phyloP scores from a whole-genome alignment of 2,329 filamentous ascomycete species.

The Grosmannia clavigera region DNA sequence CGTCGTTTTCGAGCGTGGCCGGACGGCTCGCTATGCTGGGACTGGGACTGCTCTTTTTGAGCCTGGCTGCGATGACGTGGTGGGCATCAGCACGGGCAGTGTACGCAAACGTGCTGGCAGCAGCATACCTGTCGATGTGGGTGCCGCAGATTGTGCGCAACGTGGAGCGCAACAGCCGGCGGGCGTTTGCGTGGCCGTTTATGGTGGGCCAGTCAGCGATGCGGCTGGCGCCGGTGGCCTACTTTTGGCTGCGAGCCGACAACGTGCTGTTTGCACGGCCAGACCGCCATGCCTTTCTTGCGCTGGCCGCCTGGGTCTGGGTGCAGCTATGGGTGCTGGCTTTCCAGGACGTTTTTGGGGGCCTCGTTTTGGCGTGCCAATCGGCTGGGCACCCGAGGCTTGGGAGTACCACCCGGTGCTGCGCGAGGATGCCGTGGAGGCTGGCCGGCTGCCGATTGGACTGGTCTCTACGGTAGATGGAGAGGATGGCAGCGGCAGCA shows the following conservation, averaged over 20 bases:
- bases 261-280: slow-evolving; percentile 72
- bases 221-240: slow-evolving; percentile 67
- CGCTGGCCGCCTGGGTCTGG: slow-evolving; percentile 72
- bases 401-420: slow-evolving; percentile 95
- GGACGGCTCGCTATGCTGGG: slow-evolving; percentile 44
- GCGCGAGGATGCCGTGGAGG: slow-evolving; percentile 68
- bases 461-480: slow-evolving; percentile 22
- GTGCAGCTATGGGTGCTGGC: slow-evolving; percentile 67
- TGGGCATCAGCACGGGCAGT: slow-evolving; percentile 38
- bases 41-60: slow-evolving; percentile 43
- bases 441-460: slow-evolving; percentile 69
- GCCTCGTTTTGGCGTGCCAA: slow-evolving; percentile 72
- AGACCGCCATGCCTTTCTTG: slow-evolving; percentile 51
- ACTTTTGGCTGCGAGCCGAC: slow-evolving; percentile 66
- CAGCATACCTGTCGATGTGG: slow-evolving; percentile 84
- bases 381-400: slow-evolving; percentile 55
- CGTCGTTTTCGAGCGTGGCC: slow-evolving; percentile 41
- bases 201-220: slow-evolving; percentile 72
- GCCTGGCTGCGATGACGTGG: slow-evolving; percentile 49
- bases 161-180: slow-evolving; percentile 77
- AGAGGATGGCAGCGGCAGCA: slow-evolving; percentile 12
- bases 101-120: slow-evolving; percentile 52
- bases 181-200: slow-evolving; percentile 84
- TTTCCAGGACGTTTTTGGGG: slow-evolving; percentile 76
- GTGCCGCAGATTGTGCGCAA: slow-evolving; percentile 86